phyloP scores from a whole-genome alignment of 2,329 filamentous ascomycete genomes.

The Fusarium equiseti region DNA sequence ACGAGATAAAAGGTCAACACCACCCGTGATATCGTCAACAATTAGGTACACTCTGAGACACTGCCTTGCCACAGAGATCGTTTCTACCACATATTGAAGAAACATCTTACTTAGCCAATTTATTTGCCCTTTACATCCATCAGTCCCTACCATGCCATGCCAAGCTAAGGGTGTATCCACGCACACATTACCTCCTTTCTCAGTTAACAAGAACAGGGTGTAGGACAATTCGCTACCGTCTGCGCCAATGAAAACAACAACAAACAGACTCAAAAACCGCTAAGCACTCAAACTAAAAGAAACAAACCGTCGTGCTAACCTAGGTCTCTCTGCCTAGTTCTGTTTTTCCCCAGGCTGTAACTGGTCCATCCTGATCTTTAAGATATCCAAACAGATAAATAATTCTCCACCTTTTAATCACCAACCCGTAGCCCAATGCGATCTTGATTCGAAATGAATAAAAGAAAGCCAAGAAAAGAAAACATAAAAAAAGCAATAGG shows the following conservation, averaged over 20 bases:
- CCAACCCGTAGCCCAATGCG: not conserved
- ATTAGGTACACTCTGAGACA: not conserved
- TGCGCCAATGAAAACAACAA: conserved; percentile 10
- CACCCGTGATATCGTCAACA: not conserved
- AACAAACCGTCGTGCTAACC: conserved; percentile 18
- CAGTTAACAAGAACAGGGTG: conserved; percentile 29
- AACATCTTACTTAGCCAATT: conserved; percentile 3
- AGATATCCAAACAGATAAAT: not conserved
- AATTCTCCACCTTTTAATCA: conserved; percentile 1
- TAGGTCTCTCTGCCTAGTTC: conserved; percentile 30
- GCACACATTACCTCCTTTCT: conserved; percentile 24
- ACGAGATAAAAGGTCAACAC: not conserved
- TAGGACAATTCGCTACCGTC: conserved; percentile 9
- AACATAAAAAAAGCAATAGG: not conserved
- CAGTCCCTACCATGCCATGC: not conserved
- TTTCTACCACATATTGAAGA: not conserved
- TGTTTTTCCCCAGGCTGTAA: conserved; percentile 38
- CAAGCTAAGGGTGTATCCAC: conserved; percentile 20
- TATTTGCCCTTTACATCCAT: conserved; percentile 12
- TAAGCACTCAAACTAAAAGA: not conserved
- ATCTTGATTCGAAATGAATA: conserved; percentile 3
- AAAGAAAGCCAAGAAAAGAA: not conserved
- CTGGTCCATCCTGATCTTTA: conserved; percentile 14
- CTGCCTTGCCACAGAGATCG: not conserved
- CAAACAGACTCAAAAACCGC: not conserved